Evolutionary conservation across 2,329 filamentous ascomycete species (phyloP).

Genomic region (Fusarium sp.): DNA sequence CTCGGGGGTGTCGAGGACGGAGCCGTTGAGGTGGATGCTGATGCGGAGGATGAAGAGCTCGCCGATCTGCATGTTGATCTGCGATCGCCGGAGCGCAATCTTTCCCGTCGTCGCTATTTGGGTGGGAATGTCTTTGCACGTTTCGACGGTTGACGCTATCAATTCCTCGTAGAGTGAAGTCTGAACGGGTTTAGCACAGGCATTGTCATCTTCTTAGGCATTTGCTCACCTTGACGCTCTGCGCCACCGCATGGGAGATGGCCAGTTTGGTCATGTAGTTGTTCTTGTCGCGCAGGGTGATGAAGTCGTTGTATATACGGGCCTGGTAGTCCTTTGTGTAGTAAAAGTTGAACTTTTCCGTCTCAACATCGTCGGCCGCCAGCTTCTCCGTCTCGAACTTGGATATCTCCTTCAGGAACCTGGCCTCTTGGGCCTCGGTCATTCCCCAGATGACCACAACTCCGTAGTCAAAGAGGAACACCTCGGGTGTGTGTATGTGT

Average conservation of each 20-base stretch:
- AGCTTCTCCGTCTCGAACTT: conserved; percentile 96
- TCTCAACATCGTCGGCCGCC: conserved; percentile 88
- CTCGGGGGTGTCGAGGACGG: conserved; percentile 95
- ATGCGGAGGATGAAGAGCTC: conserved; percentile 98
- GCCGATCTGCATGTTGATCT: conserved; percentile 99
- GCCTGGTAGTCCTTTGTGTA: conserved; percentile 98
- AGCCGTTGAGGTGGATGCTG: conserved; percentile 97
- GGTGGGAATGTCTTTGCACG: conserved; percentile 91
- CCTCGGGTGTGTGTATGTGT: conserved; percentile 89
- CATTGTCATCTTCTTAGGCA: neutral
- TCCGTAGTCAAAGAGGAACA: conserved; percentile 97
- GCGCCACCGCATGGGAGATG: conserved; percentile 93
- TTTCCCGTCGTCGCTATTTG: conserved; percentile 94
- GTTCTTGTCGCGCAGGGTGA: conserved; percentile 90
- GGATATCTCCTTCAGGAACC: conserved; percentile 91
- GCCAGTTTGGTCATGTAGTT: conserved; percentile 99
- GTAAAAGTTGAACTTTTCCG: conserved; percentile 99
- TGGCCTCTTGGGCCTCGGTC: conserved; percentile 87
- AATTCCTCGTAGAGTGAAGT: conserved; percentile 97
- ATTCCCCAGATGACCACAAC: conserved; percentile 99
- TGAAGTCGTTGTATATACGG: conserved; percentile 99
- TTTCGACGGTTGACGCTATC: conserved; percentile 91
- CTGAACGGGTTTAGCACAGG: conserved; percentile 54
- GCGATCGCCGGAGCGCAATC: conserved; percentile 84
- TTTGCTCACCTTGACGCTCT: conserved; percentile 84